Evolutionary conservation across 768 basidiomycete species (phyloP), one percentile per base, ranked within the genome.

Genomic region (Lentinula sp.): DNA sequence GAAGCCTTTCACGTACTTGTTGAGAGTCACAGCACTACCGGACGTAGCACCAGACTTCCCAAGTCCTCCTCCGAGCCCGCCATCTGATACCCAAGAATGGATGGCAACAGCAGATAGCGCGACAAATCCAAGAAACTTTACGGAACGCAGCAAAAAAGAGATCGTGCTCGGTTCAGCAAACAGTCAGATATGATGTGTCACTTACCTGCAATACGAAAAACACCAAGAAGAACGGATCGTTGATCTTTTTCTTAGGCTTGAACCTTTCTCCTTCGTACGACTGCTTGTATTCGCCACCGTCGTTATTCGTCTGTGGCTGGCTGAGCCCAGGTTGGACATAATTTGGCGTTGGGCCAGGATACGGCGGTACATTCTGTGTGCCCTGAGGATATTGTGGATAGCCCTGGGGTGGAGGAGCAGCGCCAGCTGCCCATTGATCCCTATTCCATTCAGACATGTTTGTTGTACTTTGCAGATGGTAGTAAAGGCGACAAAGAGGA

Each of bases 61-160:
- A 16, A 91, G 72, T 6, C 90, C 89, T 46, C 90, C 91, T 6
- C 88, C 87, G 3, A 88, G 75, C 0, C 91, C 91, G 37, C 84
- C 85, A 60, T 79, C 69, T 6, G 79, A 77, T 41, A 85, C 76
- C 81, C 87, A 93, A 18, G 82, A 77, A 36, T 78, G 74, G 33
- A 93, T 73, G 2, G 81, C 83, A 20, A 91, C 78, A 1, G 80
- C 90, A 16, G 87, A 88, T 6, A 93, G 66, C 1, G 80, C 87
- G 13, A 79, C 83, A 67, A 86, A 93, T 2, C 87, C 91, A 33
- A 85, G 73, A 39, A 90, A 75, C 88, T 89, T 32, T 63, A 50
- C 36, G 12, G 13, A 6, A 15, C n/a, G n/a, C n/a, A n/a, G n/a
- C 23, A 23, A 15, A 33, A 10, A 1, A 16, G 4, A 23, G 41